Base-by-base conservation (phyloP, 768 basidiomycete species). In the Phylloporus arenicola region DNA sequence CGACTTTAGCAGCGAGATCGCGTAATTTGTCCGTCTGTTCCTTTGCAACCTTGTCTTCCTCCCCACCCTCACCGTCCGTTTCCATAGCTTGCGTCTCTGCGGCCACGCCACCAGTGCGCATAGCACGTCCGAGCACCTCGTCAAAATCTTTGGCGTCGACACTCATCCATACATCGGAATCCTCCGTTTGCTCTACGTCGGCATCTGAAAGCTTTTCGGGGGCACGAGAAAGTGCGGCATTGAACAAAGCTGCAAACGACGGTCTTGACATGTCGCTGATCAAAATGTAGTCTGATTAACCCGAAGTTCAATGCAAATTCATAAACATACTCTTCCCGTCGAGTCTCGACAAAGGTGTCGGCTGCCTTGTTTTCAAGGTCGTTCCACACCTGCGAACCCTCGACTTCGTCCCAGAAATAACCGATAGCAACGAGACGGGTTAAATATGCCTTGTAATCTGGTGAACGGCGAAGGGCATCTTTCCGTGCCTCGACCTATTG, bases 121-220 rank as follows among this genome's bases (percentile, higher is more conserved):
- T 53, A 4, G 72, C 75, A 52, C 69, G 70, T 57, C 79, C 76
- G 45, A 97, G 68, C 68, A 86, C 76, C 11, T 76, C 75, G 59
- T 97, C 92, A 55, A 96, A 81, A 61, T 84, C 79, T 40, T 82
- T 75, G 0, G 81, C 75, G 50, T 90, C 80, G 29, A 97, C 72
- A 45, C 82, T 83, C n/a, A 97, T 72, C 96, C 96, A 99, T 1
- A 78, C 78, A 53, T 95, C 92, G 8, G 75, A 67, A 56, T 88
- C 85, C 62, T 94, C 91, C n/a, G 68, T 68, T 43, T 64, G 60
- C 10, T 30, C 39, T 9, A 50, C 10, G 42, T 51, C 54, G 4
- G 43, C 20, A 35, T 58, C 59, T 12, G 59, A 51, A 27, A 58
- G 33, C 12, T 63, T 53, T 20, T 67, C 64, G 12, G 71, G 59